These are phyloP conservation scores for Pleurotus cornucopiae DNA, from an alignment of 768 basidiomycete species.

Conservation along the genomic window DNA sequence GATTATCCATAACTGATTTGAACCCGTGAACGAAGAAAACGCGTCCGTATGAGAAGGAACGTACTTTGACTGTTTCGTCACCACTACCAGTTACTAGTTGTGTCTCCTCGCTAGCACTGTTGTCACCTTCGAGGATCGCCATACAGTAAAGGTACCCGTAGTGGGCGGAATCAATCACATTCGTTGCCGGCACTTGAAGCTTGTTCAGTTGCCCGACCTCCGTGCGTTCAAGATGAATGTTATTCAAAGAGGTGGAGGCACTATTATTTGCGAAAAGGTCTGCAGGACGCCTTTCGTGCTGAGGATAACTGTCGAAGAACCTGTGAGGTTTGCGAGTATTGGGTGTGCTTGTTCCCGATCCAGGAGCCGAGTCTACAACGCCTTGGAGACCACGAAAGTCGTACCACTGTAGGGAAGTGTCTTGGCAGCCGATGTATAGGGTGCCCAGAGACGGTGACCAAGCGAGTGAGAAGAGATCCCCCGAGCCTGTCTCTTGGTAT, in stretches of 20 bases:
- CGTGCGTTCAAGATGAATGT: slow-evolving; percentile 15
- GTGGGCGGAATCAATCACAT: slow-evolving; percentile 86
- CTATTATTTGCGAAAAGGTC: slow-evolving; percentile 63
- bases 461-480: slow-evolving; percentile 82
- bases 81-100: slow-evolving; percentile 85
- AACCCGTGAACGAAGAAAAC: neutral
- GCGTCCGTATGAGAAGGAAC: neutral
- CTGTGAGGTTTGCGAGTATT: slow-evolving; percentile 63
- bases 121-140: slow-evolving; percentile 23
- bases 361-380: slow-evolving; percentile 8
- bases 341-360: slow-evolving; percentile 34
- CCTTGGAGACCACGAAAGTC: slow-evolving; percentile 38
- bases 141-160: slow-evolving; percentile 93
- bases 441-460: slow-evolving; percentile 71
- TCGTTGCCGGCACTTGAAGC: slow-evolving; percentile 57
- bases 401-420: slow-evolving; percentile 91
- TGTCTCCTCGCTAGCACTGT: slow-evolving; percentile 13
- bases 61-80: slow-evolving; percentile 84
- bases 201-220: slow-evolving; percentile 29
- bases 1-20: slow-evolving; percentile 63
- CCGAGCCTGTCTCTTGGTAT: slow-evolving; percentile 74
- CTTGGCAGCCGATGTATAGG: slow-evolving; percentile 86
- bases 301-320: slow-evolving; percentile 90
- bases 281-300: slow-evolving; percentile 61
- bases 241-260: slow-evolving; percentile 14